These are phyloP conservation scores for Vararia minispora DNA, from an alignment of 768 basidiomycete species.

Conservation along the genomic window DNA sequence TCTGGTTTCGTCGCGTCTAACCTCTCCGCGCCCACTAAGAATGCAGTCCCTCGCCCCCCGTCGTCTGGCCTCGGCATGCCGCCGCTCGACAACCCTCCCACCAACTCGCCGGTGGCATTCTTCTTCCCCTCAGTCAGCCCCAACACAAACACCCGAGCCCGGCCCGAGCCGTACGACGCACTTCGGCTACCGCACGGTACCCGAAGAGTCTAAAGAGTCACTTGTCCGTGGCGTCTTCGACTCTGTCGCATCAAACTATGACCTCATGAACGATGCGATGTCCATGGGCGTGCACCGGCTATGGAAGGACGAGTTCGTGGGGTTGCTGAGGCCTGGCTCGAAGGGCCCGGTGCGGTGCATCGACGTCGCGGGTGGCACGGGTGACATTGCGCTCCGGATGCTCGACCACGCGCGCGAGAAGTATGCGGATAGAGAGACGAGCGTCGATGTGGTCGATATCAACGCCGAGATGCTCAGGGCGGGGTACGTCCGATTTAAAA, in stretches of 20 bases:
- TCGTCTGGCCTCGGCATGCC: no score
- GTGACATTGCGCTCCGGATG: conserved; percentile 92
- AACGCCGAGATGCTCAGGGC: conserved; percentile 94
- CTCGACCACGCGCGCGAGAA: conserved; percentile 84
- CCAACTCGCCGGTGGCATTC: no score
- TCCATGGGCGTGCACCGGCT: conserved; percentile 92
- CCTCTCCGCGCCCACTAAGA: not conserved
- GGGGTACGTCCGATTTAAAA: conserved; percentile 81
- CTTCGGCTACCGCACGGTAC: conserved; percentile 88
- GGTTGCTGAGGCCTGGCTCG: conserved; percentile 62
- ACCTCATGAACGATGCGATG: conserved; percentile 99
- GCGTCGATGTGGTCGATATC: conserved; percentile 86
- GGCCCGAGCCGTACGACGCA: conserved; percentile 47
- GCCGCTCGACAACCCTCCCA: no score
- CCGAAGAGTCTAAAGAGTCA: conserved; percentile 76
- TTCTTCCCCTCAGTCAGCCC: conserved; percentile 1
- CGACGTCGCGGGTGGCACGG: conserved; percentile 96
- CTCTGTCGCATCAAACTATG: conserved; percentile 91
- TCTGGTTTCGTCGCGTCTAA: no score
- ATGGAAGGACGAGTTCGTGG: conserved; percentile 92
- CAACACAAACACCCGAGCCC: conserved; percentile 5
- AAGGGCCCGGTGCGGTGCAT: conserved; percentile 71
- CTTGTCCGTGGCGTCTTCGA: conserved; percentile 91
- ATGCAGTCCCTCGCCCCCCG: not conserved
- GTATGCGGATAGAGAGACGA: conserved; percentile 82